Base-by-base conservation (phyloP, 768 basidiomycete genomes). In the Tylopilus plumbeoviolaceoides region DNA sequence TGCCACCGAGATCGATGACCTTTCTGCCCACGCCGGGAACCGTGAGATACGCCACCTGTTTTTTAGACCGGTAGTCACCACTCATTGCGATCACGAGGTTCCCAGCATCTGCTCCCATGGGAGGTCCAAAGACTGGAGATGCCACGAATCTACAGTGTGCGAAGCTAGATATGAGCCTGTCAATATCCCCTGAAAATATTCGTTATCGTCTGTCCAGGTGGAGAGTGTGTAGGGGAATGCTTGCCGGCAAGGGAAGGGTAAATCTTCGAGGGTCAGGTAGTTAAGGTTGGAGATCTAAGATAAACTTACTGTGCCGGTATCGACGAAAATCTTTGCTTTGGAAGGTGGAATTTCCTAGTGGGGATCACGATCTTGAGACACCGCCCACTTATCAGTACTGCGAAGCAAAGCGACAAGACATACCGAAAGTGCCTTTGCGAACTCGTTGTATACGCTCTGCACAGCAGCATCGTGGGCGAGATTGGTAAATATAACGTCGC, bases 41-140 rank as follows among this genome's bases (percentile, higher is more conserved):
- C 27, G 91, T 75, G n/a, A 87, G 73, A 63, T 89, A 80, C 1
- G 84, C 83, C 8, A 87, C 79, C 63, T 87, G 81, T 63, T 90
- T 87, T 77, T 93, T 95, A 40, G 87, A 84, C 55, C 85, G 83
- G 60, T 81, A 78, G 64, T 92, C 86, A 5, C 93, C 92, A 9
- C 84, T 83, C 79, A 95, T 85, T 42, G 84, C 78, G 40, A 91
- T 74, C 35, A 94, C 60, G 20, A 95, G 78, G 47, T 83, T 75
- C 1, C 81, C 83, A 4, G 75, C 75, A 27, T 82, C 81, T 0
- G 91, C 91, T 18, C 75, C 80, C 20, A 74, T 63, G 11, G 91
- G 89, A 6, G 84, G 72, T 6, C 87, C 87, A 56, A 94, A 88
- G 20, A 95, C 85, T 4, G 91, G 93, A 40, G 81, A 82, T 17